phyloP scores from a whole-genome alignment of 2,329 filamentous ascomycete species.

The Coniella vitis region DNA sequence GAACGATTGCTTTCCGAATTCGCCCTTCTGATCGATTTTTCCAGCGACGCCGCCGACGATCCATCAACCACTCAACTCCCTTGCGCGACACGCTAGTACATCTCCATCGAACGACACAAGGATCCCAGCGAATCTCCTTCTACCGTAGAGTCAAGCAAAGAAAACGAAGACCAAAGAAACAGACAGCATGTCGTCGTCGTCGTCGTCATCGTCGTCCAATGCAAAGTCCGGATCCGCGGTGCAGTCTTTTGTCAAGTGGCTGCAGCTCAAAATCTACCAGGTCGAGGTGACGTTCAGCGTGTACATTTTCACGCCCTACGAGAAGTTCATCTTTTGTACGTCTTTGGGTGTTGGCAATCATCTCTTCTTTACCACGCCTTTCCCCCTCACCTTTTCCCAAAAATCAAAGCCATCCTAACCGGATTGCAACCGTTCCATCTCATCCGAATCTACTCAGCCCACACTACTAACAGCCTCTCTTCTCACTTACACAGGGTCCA shows the following conservation, averaged over 20 bases:
- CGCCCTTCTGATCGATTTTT: no score
- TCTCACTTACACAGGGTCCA: conserved; percentile 60
- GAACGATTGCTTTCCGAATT: no score
- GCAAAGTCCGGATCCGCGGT: conserved; percentile 25
- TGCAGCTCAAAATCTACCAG: conserved; percentile 94
- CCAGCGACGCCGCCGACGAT: no score
- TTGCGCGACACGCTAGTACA: no score
- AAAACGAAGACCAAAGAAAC: not conserved
- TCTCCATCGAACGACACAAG: no score
- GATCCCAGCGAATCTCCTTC: no score
- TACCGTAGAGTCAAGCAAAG: not conserved
- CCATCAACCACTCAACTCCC: no score
- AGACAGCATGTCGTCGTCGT: conserved; percentile 31
- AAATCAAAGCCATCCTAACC: not conserved
- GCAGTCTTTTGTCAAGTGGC: conserved; percentile 66
- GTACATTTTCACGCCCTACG: conserved; percentile 94
- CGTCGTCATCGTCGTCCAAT: no score
- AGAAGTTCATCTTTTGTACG: conserved; percentile 97
- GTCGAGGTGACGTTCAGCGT: conserved; percentile 95
- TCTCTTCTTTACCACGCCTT: not conserved
- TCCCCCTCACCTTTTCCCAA: not conserved
- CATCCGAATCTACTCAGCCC: not conserved
- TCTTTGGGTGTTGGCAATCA: no score
- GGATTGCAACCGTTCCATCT: not conserved
- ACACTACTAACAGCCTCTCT: not conserved